Base-by-base conservation (phyloP, 768 basidiomycete species). In the Cystobasidium ongulense region DNA sequence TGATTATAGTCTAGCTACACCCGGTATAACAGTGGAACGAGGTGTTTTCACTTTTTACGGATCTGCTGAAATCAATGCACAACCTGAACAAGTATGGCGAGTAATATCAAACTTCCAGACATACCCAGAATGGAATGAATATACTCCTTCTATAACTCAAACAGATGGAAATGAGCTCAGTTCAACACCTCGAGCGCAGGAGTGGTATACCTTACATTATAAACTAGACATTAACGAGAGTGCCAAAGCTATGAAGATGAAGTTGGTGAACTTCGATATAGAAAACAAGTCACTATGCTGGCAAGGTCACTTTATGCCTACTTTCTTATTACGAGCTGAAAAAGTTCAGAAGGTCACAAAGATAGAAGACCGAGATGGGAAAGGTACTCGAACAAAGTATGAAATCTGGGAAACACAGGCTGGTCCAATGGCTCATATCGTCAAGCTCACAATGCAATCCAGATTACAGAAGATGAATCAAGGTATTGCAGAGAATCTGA, bases 261-360 rank as follows among this genome's bases (percentile, higher is more conserved):
- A 41, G 11, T 18, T 72, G 31, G 46, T 41, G 10, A 21, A 90
- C 2, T 81, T 93, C 1, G 89, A 89, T 21, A 85, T 88, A 57
- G 92, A 94, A 77, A 92, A 90, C 90, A 88, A 89, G 46, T 88
- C 90, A 77, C 86, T 89, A 0, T 85, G 84, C 0, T 80, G 82
- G 39, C 84, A 81, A 74, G 68, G 68, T 23, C 31, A 2, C 23
- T 52, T 54, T n/a, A 43, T 59, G 10, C 68, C 68, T 3, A 36
- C 27, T 18, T 33, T 27, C 33, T 31, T 61, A 7, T 13, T 71
- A 17, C 25, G 43, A 17, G 11, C 31, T 36, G 52, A 71, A 43
- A 71, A 71, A 36, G 52, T 57, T 2, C 68, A 71, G 43, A 54
- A 59, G 25, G 53, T 71, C 10, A 15, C 68, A 10, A 27, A 8